Base-by-base conservation (phyloP, 768 basidiomycete species). In the Asterophora parasitica region DNA sequence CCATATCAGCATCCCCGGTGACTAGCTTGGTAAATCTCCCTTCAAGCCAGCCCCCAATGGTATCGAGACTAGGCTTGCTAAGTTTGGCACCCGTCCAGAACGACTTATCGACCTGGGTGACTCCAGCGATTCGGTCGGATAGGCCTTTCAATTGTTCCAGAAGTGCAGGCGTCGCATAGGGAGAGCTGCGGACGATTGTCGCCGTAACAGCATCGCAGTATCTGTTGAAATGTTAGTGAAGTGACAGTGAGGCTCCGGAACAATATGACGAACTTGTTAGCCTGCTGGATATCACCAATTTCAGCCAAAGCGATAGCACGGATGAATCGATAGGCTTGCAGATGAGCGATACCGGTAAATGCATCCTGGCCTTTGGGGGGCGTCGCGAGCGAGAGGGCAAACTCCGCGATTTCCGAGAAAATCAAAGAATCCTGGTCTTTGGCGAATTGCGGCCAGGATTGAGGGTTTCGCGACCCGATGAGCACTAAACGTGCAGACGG, bases 1-100 rank as follows among this genome's bases (percentile, higher is more conserved):
- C 69, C 8, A 69, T 62, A 32, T 87, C 87, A n/a, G 74, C 78
- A 43, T 96, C 93, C 2, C 95, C 96, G 7, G 94, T 90, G 50
- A 99, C 92, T 56, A 99, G 84, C 61, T 94, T 94, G 12, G 92
- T 92, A 60, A 99, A 81, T 13, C 88, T 81, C 10, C 89, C 87
- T 66, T 92, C 95, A 19, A 98, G 74, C 86, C 93, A 97, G 36
- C 83, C 85, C 20, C 93, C 88, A 41, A 98, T 81, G 28, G 83
- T 85, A 62, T 97, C 93, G 38, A 98, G 75, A 51, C 89, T 95
- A 2, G 96, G 93, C 58, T 94, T 92, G 30, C 83, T 76, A 53
- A 94, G 74, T 62, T 91, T 93, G n/a, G 81, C 76, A 10, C 81
- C 74, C 47, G 92, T 91, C 92, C 92, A 96, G 0, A 89, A 91